Percentiles rank a stretch among this genome's conserved stretches.
Evolutionary conservation across 2,329 filamentous ascomycete species (phyloP).

Genomic region (Ophiostoma tasmaniense): DNA sequence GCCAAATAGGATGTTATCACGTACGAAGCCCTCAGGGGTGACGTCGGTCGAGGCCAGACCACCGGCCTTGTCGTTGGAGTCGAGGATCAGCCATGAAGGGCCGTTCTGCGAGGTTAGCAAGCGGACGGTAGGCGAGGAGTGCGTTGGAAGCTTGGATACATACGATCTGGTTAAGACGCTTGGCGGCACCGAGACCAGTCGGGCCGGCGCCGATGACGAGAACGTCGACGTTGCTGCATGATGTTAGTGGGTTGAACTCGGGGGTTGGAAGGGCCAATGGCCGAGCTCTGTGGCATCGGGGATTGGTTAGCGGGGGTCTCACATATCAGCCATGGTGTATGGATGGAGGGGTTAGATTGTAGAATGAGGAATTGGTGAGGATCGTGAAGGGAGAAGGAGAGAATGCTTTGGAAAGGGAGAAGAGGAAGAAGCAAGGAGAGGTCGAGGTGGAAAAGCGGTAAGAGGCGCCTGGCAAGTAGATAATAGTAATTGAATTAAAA

Average conservation of each 20-base stretch:
- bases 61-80: slow-evolving; percentile 84
- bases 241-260: neutral
- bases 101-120: slow-evolving; percentile 52
- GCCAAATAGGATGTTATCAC: slow-evolving; percentile 35
- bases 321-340: slow-evolving; percentile 16
- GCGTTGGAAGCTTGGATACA: slow-evolving; percentile 26
- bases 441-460: slow-evolving; percentile 12
- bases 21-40: slow-evolving; percentile 92
- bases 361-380: neutral
- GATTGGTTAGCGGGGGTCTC: neutral
- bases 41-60: slow-evolving; percentile 93
- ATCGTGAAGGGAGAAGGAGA: neutral
- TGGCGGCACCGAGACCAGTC: slow-evolving; percentile 94
- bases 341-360: neutral
- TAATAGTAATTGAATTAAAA: neutral
- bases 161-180: slow-evolving; percentile 95
- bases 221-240: slow-evolving; percentile 76
- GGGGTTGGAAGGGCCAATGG: neutral
- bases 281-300: neutral
- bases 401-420: neutral
- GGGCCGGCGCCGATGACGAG: slow-evolving; percentile 97
- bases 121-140: too few species aligned
- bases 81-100: slow-evolving; percentile 92
- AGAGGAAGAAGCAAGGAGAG: neutral
- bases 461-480: neutral